Evolutionary conservation across 2,329 filamentous ascomycete genomes (phyloP), one percentile per base, ranked within the genome.

Genomic region (Phialocephala subalpina): DNA sequence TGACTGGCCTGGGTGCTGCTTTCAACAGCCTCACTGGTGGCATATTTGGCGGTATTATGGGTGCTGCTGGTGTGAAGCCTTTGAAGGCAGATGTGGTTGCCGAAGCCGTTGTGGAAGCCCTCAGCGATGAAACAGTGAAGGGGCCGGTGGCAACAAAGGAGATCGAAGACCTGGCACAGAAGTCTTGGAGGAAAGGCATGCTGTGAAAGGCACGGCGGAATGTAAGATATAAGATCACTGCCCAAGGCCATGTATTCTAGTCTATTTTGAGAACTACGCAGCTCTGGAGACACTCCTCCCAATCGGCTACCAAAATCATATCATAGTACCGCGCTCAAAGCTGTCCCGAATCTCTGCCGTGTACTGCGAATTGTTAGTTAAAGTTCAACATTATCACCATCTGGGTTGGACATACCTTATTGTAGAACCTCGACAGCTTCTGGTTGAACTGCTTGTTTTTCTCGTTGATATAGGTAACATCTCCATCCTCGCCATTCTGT

Each of bases 361-460:
- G 80, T 99, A 99, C 84, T 86, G 68, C 16, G 71, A 58, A 49
- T 55, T 18, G 61, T 78, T 66, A 79, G 75, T 53, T 66, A 56
- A 45, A 1, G 18, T 33, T 29, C 58, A 33, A 42, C 42, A 27
- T 14, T 27, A 25, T 2, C 20, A 49, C 8, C 14, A 57, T 29
- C 22, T 16, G 16, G 36, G 38, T 18, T 20, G 58, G 52, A 74
- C 80, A 67, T 79, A 85, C 84, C 81, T 97, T 97, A 82, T 99
- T 96, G 81, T 99, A 99, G 82, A 98, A 99, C 72, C 96, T 86
- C 62, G 91, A 85, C 79, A 99, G 83, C 83, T 99, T 98, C 83
- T 97, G 90, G 88, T 99, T 99, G 84, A 99, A 99, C 85, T 97
- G 94, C 85, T 98, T 98, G 85, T 99, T 99, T 90, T 99, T 97